Evolutionary conservation across 139 green algal species (phyloP), one percentile per base, ranked within the genome.

Genomic region (Chlamydomonas incerta): DNA sequence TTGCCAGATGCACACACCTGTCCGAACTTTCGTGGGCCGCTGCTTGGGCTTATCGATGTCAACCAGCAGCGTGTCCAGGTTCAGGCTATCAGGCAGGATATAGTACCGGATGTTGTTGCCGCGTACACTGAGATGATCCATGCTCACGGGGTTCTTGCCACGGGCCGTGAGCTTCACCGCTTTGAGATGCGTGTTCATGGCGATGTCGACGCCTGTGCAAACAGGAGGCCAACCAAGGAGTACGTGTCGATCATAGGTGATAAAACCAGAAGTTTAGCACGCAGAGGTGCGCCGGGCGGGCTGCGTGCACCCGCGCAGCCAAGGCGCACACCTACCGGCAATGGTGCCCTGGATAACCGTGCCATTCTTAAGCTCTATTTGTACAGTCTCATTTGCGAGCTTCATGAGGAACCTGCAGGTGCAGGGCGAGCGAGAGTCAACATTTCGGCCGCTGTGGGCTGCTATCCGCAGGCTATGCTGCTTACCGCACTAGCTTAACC

Each of bases 101-200:
- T 97, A 99, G 90, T 99, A 99, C 55, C 95, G 87, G 72, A 98
- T 97, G 52, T 91, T 97, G 87, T 95, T 96, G n/a, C 95, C 95
- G 21, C 96, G 92, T 9, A 99, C 91, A 88, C 94, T 98, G 85
- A 99, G 92, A 29, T 98, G 92, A 70, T 99, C 96, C 41, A 99
- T 81, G 24, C 72, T 94, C 26, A 98, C 80, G 2, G 98, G 93
- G 87, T 96, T 96, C 83, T 97, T 96, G 15, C 98, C 98, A 62
- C 97, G 97, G 1, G 95, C 88, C n/a, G 97, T 97, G 47, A 99
- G 87, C 91, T 99, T 99, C 2, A 99, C 97, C 8, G 90, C 91
- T 80, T 98, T 99, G 24, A 99, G 76, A 88, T 99, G 98, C 17
- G 97, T 99, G 93, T 99, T 99, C 98, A 99, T 99, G 20, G 96